phyloP scores from a whole-genome alignment of 352 stramenopile genomes.

The Thalassiosira oceanica region DNA sequence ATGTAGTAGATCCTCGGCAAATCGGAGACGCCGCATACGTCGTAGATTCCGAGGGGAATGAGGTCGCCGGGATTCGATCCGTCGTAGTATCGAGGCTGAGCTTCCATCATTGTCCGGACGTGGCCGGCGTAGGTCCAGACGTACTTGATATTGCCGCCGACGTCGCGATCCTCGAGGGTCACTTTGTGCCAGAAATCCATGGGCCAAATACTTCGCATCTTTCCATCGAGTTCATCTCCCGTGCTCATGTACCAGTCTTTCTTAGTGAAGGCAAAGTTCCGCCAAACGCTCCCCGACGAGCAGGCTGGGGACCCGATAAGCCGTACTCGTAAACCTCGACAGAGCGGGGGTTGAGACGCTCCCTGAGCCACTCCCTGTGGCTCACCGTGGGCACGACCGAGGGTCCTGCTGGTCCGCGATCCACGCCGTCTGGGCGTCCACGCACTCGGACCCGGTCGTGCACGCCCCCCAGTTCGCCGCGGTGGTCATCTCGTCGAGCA shows the following conservation, averaged over 20 bases:
- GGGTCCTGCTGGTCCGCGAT: slow-evolving; percentile 26
- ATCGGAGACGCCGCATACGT: slow-evolving; percentile 24
- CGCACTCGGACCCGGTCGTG: no score
- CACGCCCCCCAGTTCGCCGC: no score
- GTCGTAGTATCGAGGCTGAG: slow-evolving; percentile 7
- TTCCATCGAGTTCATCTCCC: no score
- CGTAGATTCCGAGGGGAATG: slow-evolving; percentile 14
- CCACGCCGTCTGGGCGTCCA: no score
- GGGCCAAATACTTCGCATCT: slow-evolving; percentile 15
- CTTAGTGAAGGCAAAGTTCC: slow-evolving; percentile 41
- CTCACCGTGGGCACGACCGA: slow-evolving; percentile 7
- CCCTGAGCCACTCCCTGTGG: slow-evolving; percentile 38
- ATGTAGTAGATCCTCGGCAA: slow-evolving; percentile 1
- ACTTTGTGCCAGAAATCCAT: slow-evolving; percentile 19
- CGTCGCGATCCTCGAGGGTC: background rate
- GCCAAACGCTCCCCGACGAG: slow-evolving; percentile 22
- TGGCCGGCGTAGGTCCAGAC: slow-evolving; percentile 30
- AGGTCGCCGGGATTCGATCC: background rate
- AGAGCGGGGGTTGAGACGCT: slow-evolving; percentile 26
- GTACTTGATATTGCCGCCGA: slow-evolving; percentile 11
- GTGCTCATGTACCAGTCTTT: slow-evolving; percentile 17
- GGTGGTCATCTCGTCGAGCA: no score
- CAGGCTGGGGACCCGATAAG: slow-evolving; percentile 23
- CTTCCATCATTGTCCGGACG: slow-evolving; percentile 24
- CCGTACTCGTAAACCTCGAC: slow-evolving; percentile 29